Evolutionary conservation across 1,284 basidiomycete genomes (phyloP).

Genomic region (Moniliella sp.): DNA sequence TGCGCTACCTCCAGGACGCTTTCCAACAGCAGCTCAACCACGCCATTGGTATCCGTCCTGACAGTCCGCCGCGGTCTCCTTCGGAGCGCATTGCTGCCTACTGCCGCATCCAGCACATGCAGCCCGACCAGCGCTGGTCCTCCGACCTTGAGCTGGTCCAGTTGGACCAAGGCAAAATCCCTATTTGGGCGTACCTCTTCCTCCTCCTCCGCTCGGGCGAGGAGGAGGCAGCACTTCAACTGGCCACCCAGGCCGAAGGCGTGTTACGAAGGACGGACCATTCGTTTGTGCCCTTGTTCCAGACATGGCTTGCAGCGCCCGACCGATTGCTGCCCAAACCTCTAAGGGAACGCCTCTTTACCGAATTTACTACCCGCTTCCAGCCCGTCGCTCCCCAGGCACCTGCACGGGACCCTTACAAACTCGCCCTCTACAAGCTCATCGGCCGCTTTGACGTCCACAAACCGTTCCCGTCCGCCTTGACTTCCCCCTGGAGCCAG

Average conservation of each 20-base stretch:
- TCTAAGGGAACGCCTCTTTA: constrained; percentile 61
- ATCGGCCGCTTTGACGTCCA: constrained; percentile 75
- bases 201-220: constrained; percentile 74
- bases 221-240: constrained; percentile 51
- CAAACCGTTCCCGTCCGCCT: constrained; percentile 56
- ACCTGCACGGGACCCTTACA: constrained; percentile 62
- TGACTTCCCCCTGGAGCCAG: constrained; percentile 79
- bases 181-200: constrained; percentile 78
- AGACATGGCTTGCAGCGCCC: constrained; percentile 53
- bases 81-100: neutral
- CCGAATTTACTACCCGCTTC: constrained; percentile 76
- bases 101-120: constrained; percentile 12
- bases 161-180: constrained; percentile 28
- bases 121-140: constrained; percentile 18
- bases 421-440: constrained; percentile 79
- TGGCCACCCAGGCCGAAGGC: constrained; percentile 48
- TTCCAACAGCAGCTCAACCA: too few relatives aligned
- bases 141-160: constrained; percentile 19
- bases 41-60: too few relatives aligned
- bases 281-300: constrained; percentile 63
- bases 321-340: constrained; percentile 41
- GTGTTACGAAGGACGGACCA: constrained; percentile 60
- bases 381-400: constrained; percentile 38
- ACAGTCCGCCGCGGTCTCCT: too few relatives aligned
- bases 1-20: too few relatives aligned